These are phyloP conservation scores for Penicillium decumbens DNA, from an alignment of 2,329 filamentous ascomycete genomes.

Conservation along the genomic window DNA sequence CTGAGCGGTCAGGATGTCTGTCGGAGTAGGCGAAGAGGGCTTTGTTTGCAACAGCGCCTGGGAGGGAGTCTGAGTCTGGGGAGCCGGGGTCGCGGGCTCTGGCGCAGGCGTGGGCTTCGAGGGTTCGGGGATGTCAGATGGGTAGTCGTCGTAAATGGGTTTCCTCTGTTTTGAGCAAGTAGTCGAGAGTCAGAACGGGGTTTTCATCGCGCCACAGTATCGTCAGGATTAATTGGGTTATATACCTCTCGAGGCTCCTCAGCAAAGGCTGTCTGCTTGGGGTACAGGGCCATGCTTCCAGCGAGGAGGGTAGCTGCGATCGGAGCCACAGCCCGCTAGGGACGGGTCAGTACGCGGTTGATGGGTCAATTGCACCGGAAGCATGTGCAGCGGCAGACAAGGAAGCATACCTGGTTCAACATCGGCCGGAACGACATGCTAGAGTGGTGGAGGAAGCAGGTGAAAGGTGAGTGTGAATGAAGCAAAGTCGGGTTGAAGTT, in stretches of 20 bases:
- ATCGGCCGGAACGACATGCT: slow-evolving; percentile 42
- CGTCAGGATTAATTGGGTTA: background rate
- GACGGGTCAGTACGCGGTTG: slow-evolving; percentile 25
- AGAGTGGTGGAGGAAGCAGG: slow-evolving; percentile 16
- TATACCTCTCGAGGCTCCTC: slow-evolving; percentile 38
- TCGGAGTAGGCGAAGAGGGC: slow-evolving; percentile 63
- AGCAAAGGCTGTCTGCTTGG: slow-evolving; percentile 40
- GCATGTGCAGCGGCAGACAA: background rate
- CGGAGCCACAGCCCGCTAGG: slow-evolving; percentile 38
- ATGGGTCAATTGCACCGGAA: slow-evolving; percentile 12
- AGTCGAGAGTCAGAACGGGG: slow-evolving; percentile 13
- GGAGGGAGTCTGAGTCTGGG: slow-evolving; percentile 19
- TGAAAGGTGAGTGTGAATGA: slow-evolving; percentile 21
- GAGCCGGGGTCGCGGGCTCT: slow-evolving; percentile 16
- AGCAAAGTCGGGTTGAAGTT: slow-evolving; percentile 27
- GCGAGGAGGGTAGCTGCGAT: slow-evolving; percentile 40
- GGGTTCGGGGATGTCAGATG: slow-evolving; percentile 29
- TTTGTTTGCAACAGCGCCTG: slow-evolving; percentile 18
- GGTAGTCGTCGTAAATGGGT: slow-evolving; percentile 44
- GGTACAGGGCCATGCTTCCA: slow-evolving; percentile 39
- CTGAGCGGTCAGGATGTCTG: slow-evolving; percentile 79
- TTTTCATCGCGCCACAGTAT: background rate
- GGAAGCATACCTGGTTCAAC: slow-evolving; percentile 36
- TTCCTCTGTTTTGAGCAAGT: slow-evolving; percentile 32
- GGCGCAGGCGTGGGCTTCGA: slow-evolving; percentile 17